phyloP scores from a whole-genome alignment of 2,329 filamentous ascomycete genomes.

The Diplodia intermedia region DNA sequence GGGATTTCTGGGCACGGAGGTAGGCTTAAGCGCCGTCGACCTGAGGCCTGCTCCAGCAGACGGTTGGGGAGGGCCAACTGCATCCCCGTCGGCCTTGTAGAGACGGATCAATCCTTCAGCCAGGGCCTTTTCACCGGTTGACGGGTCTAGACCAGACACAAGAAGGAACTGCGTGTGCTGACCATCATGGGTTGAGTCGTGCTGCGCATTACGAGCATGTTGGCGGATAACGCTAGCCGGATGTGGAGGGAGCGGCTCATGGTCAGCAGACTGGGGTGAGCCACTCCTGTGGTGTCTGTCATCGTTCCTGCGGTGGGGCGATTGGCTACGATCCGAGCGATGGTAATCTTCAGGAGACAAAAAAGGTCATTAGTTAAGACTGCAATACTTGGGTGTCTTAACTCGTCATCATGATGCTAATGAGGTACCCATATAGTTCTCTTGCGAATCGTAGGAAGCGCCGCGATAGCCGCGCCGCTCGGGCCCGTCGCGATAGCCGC shows the following conservation, averaged over 20 bases:
- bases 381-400: constrained; percentile 27
- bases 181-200: constrained; percentile 37
- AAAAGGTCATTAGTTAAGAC: constrained; percentile 31
- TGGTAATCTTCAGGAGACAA: constrained; percentile 32
- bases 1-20: constrained; percentile 65
- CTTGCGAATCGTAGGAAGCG: constrained; percentile 30
- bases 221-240: constrained; percentile 7
- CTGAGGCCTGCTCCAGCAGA: constrained; percentile 44
- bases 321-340: constrained; percentile 27
- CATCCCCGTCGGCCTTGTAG: constrained; percentile 55
- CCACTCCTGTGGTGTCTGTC: constrained; percentile 26
- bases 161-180: constrained; percentile 33
- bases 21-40: constrained; percentile 47
- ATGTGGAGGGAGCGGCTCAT: background rate
- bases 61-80: constrained; percentile 40
- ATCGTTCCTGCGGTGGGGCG: constrained; percentile 21
- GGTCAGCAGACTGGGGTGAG: constrained; percentile 25
- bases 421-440: constrained; percentile 32
- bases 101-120: constrained; percentile 45
- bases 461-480: constrained; percentile 20
- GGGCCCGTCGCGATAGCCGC: constrained; percentile 17
- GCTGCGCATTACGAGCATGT: constrained; percentile 31
- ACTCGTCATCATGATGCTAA: constrained; percentile 33
- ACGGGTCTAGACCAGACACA: constrained; percentile 8
- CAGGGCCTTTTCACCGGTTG: constrained; percentile 15